Conservation (phyloP, 768 basidiomycete genomes). For the Kwoniella newhampshirensis region DNA sequence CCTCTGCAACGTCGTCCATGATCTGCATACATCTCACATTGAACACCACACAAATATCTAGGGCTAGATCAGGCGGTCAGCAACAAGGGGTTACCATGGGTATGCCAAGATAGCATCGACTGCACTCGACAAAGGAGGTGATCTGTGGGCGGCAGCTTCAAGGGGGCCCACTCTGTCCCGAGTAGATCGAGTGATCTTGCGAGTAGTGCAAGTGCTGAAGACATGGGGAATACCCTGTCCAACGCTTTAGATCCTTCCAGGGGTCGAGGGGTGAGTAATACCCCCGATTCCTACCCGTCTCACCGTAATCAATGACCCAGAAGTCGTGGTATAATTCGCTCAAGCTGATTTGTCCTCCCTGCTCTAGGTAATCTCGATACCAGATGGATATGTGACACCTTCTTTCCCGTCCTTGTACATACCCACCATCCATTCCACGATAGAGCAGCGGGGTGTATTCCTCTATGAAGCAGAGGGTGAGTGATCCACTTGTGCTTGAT, state of each 20-base stretch:
- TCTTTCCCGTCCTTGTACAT: conserved; percentile 42
- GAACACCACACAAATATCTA: no score
- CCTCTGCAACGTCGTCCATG: no score
- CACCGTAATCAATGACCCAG: background rate
- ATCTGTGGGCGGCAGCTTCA: no score
- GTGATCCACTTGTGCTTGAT: conserved; percentile 3
- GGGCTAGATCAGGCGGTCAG: no score
- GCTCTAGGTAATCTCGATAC: conserved; percentile 21
- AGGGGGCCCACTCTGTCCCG: no score
- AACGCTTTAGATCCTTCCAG: conserved; percentile 24
- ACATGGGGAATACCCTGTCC: no score
- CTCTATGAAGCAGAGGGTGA: conserved; percentile 47
- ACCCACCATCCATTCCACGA: conserved; percentile 25
- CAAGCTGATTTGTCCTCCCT: background rate
- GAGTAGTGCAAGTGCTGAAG: no score
- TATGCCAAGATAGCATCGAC: no score
- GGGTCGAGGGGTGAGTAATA: conserved; percentile 20
- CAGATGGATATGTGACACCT: conserved; percentile 37
- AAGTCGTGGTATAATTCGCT: background rate
- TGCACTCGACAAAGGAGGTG: no score
- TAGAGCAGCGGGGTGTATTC: conserved; percentile 33
- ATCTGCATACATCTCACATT: no score
- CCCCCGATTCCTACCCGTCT: background rate
- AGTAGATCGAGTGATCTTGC: no score
- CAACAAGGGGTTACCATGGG: no score